Conservation (phyloP, 2,329 filamentous ascomycete genomes). For the Colletotrichum euphorbiae region DNA sequence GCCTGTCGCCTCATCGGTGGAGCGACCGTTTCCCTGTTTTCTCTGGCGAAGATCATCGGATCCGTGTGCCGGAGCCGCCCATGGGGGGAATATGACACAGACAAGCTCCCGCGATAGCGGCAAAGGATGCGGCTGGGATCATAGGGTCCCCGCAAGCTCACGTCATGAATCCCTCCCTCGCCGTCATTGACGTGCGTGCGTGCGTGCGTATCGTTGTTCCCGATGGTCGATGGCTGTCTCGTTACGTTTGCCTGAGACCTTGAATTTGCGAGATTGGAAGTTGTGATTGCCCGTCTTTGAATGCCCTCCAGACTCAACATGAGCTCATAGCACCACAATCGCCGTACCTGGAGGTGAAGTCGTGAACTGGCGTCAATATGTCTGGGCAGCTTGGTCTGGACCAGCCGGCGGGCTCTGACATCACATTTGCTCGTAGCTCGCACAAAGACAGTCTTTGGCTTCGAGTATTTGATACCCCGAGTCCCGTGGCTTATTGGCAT, state of each 20-base stretch:
- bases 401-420: constrained; percentile 17
- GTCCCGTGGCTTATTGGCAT: neutral
- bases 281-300: constrained; percentile 7
- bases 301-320: constrained; percentile 31
- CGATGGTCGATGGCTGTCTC: neutral
- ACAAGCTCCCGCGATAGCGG: constrained; percentile 29
- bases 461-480: constrained; percentile 25
- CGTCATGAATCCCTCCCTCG: constrained; percentile 39
- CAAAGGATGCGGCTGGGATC: constrained; percentile 11
- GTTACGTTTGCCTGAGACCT: neutral
- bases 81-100: neutral
- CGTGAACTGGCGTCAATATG: constrained; percentile 9
- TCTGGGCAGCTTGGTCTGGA: constrained; percentile 19
- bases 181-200: constrained; percentile 19
- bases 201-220: neutral
- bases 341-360: neutral
- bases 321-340: constrained; percentile 38
- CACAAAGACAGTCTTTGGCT: neutral
- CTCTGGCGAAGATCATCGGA: constrained; percentile 31
- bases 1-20: constrained; percentile 15
- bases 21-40: constrained; percentile 37
- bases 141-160: constrained; percentile 22
- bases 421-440: neutral
- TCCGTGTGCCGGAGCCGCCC: constrained; percentile 33
- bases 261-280: neutral